Evolutionary conservation across 2,329 filamentous ascomycete genomes (phyloP).

Genomic region (Aspergillus sergii): DNA sequence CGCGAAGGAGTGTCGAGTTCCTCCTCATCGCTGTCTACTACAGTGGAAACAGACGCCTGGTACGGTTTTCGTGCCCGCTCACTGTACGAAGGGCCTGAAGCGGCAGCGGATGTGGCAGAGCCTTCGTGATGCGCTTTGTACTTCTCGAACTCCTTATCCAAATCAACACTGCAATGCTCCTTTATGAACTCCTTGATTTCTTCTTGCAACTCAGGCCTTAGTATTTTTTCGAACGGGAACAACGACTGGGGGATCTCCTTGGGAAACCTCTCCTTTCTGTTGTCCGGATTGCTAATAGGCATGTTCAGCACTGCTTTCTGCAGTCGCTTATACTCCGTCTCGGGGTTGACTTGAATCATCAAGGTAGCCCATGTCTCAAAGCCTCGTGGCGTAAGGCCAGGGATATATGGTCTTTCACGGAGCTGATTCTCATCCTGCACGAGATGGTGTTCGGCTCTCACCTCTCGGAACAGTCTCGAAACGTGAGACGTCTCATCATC

Average conservation of each 20-base stretch:
- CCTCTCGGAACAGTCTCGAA: slow-evolving; percentile 59
- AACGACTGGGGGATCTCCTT: slow-evolving; percentile 75
- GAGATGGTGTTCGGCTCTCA: slow-evolving; percentile 64
- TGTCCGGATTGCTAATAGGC: slow-evolving; percentile 68
- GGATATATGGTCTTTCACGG: slow-evolving; percentile 59
- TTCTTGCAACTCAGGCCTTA: slow-evolving; percentile 61
- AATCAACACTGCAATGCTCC: slow-evolving; percentile 52
- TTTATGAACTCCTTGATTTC: slow-evolving; percentile 63
- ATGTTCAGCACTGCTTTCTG: slow-evolving; percentile 68
- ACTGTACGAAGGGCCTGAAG: slow-evolving; percentile 26
- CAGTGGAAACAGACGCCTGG: slow-evolving; percentile 33
- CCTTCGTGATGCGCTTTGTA: slow-evolving; percentile 27
- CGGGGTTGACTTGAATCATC: slow-evolving; percentile 74
- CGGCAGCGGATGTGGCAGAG: slow-evolving; percentile 21
- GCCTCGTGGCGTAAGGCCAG: slow-evolving; percentile 67
- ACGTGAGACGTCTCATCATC: slow-evolving; percentile 56
- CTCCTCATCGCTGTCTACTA: slow-evolving; percentile 43
- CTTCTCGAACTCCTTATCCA: slow-evolving; percentile 43
- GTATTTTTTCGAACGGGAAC: slow-evolving; percentile 58
- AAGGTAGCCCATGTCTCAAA: slow-evolving; percentile 73
- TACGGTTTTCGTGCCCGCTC: slow-evolving; percentile 48
- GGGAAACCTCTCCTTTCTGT: slow-evolving; percentile 72
- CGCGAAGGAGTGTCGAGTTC: slow-evolving; percentile 47
- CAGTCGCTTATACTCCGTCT: slow-evolving; percentile 72
- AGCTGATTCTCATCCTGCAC: slow-evolving; percentile 54